Percentiles rank a stretch among this genome's conserved stretches.
Conservation (phyloP, 2,329 filamentous ascomycete species). For the Nigrospora sphaerica region DNA sequence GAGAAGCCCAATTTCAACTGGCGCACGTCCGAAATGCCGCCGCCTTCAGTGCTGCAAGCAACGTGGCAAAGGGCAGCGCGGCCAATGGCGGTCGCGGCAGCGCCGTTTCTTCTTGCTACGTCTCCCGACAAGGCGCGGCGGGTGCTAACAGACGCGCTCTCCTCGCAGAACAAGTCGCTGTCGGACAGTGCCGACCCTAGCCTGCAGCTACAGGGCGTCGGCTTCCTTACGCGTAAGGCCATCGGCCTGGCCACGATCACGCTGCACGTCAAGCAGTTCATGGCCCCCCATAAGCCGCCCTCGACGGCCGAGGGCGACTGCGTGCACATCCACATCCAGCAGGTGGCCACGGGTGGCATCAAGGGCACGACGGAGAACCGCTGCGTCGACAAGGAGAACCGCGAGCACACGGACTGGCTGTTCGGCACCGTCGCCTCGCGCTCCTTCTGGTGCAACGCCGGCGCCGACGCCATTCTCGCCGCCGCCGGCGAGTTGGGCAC, state of each 20-base stretch:
- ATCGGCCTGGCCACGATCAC: slow-evolving; percentile 64
- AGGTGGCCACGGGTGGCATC: slow-evolving; percentile 64
- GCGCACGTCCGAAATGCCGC: too few relatives aligned
- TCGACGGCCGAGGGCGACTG: slow-evolving; percentile 30
- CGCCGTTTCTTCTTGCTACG: too few relatives aligned
- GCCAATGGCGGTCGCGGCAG: too few relatives aligned
- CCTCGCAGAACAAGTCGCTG: slow-evolving; percentile 62
- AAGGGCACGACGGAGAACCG: slow-evolving; percentile 54
- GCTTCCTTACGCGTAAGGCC: slow-evolving; percentile 66
- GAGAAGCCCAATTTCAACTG: too few relatives aligned
- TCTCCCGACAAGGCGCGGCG: too few relatives aligned
- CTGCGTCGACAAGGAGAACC: slow-evolving; percentile 41
- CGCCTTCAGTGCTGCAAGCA: too few relatives aligned
- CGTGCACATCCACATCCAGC: slow-evolving; percentile 64
- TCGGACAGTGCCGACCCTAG: slow-evolving; percentile 63
- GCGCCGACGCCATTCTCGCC: slow-evolving; percentile 45
- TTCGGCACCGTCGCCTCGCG: slow-evolving; percentile 66
- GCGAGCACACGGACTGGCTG: slow-evolving; percentile 69
- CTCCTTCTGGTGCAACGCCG: slow-evolving; percentile 40
- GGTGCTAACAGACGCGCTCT: too few relatives aligned
- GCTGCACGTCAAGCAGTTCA: slow-evolving; percentile 52
- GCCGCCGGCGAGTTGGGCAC: slow-evolving; percentile 50
- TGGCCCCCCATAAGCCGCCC: slow-evolving; percentile 33
- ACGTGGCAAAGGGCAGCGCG: too few relatives aligned
- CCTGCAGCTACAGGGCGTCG: slow-evolving; percentile 64